phyloP scores from a whole-genome alignment of 2,329 filamentous ascomycete species.

The Mycogone perniciosa region DNA sequence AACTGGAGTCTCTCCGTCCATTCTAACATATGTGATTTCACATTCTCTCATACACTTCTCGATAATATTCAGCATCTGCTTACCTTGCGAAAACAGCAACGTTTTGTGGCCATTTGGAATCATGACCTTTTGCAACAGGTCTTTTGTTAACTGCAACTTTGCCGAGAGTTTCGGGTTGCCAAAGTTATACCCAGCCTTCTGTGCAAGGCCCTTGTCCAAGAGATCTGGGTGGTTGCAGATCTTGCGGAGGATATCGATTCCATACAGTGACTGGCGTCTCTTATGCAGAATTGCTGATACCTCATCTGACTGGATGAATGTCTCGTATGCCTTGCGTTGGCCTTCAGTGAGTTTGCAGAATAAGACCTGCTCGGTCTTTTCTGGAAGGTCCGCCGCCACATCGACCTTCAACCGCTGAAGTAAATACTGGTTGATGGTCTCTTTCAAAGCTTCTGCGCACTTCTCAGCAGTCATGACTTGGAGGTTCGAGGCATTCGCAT shows the following conservation, averaged over 20 bases:
- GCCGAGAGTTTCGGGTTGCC: constrained; percentile 75
- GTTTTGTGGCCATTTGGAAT: constrained; percentile 88
- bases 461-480: constrained; percentile 92
- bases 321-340: constrained; percentile 74
- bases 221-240: constrained; percentile 98
- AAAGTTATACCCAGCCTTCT: constrained; percentile 64
- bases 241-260: constrained; percentile 87
- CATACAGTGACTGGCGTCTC: constrained; percentile 74
- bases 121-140: constrained; percentile 74
- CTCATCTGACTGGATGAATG: constrained; percentile 75
- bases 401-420: constrained; percentile 89
- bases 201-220: constrained; percentile 52
- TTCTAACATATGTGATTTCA: constrained; percentile 70
- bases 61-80: constrained; percentile 92
- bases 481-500: constrained; percentile 88
- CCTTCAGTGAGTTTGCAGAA: constrained; percentile 82
- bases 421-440: constrained; percentile 87
- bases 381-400: constrained; percentile 85
- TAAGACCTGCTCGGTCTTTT: constrained; percentile 92
- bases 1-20: constrained; percentile 90
- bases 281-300: constrained; percentile 75
- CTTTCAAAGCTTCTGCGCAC: constrained; percentile 88
- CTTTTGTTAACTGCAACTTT: constrained; percentile 93
- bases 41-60: constrained; percentile 71
- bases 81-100: constrained; percentile 84